Conservation (phyloP, 495 filamentous ascomycete genomes). For the Podospora fimiseda region DNA sequence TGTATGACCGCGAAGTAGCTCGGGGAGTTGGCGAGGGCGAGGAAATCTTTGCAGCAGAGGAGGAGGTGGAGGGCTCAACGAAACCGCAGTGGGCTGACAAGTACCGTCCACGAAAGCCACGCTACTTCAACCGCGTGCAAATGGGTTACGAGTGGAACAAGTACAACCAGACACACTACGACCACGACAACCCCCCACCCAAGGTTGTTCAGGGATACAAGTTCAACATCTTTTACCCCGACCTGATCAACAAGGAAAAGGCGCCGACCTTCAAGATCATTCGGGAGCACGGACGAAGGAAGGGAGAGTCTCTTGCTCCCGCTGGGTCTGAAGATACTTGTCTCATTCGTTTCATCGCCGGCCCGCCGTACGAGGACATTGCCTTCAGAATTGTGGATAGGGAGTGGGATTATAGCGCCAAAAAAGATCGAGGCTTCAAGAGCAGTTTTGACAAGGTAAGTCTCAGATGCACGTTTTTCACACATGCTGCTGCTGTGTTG, state of each 20-base stretch:
- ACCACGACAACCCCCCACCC: constrained; percentile 95
- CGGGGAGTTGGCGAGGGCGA: constrained; percentile 89
- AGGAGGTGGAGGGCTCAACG: constrained; percentile 57
- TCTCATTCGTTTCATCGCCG: constrained; percentile 90
- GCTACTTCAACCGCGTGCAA: constrained; percentile 96
- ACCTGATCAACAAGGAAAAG: constrained; percentile 92
- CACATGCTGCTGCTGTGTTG: constrained; percentile 7
- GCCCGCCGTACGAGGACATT: constrained; percentile 93
- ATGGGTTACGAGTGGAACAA: constrained; percentile 99
- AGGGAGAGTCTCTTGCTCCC: constrained; percentile 86
- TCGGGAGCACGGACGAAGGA: constrained; percentile 78
- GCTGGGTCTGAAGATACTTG: constrained; percentile 99
- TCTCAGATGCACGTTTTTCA: constrained; percentile 6
- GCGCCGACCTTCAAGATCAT: constrained; percentile 94
- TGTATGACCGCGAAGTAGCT: constrained; percentile 91
- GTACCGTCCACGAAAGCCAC: constrained; percentile 85
- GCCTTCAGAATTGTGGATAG: constrained; percentile 97
- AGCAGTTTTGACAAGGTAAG: constrained; percentile 96
- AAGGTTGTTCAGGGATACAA: constrained; percentile 99
- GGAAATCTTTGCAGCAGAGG: constrained; percentile 92
- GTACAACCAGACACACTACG: constrained; percentile 99
- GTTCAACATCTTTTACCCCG: constrained; percentile 99
- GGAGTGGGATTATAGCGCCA: constrained; percentile 98
- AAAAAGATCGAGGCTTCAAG: constrained; percentile 88
- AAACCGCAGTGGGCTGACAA: constrained; percentile 83